Evolutionary conservation across 75 land plant genomes (phyloP).

Genomic region (Isoetes taiwanensis): DNA sequence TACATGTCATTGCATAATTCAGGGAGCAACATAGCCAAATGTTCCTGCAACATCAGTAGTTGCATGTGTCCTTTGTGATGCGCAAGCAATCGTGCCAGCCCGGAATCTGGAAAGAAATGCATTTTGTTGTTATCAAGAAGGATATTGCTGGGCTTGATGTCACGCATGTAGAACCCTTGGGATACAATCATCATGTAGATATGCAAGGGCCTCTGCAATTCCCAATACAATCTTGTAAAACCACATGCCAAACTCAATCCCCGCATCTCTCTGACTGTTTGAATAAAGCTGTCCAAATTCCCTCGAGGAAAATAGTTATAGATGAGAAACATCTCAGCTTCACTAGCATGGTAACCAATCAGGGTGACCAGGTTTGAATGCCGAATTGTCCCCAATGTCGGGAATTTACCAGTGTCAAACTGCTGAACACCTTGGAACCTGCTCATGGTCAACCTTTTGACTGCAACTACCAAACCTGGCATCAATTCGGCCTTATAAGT

Average conservation of each 20-base stretch:
- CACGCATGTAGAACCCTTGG: slow-evolving; percentile 66
- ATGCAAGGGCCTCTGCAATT: slow-evolving; percentile 57
- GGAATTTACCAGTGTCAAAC: slow-evolving; percentile 69
- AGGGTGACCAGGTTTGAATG: slow-evolving; percentile 69
- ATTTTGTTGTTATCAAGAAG: slow-evolving; percentile 51
- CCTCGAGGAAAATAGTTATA: slow-evolving; percentile 78
- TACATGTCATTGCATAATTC: slow-evolving; percentile 76
- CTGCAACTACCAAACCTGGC: slow-evolving; percentile 55
- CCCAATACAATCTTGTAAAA: slow-evolving; percentile 70
- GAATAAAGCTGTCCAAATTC: slow-evolving; percentile 52
- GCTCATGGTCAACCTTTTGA: slow-evolving; percentile 59
- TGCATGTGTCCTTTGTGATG: slow-evolving; percentile 67
- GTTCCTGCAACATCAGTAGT: slow-evolving; percentile 81
- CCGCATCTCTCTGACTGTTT: slow-evolving; percentile 21
- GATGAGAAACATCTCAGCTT: slow-evolving; percentile 65
- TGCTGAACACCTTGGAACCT: slow-evolving; percentile 68
- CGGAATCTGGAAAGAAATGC: slow-evolving; percentile 73
- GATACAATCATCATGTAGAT: slow-evolving; percentile 61
- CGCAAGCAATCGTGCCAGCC: slow-evolving; percentile 53
- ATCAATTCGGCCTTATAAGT: slow-evolving; percentile 66
- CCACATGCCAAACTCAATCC: slow-evolving; percentile 29
- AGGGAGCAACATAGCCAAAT: slow-evolving; percentile 84
- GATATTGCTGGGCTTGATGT: slow-evolving; percentile 88
- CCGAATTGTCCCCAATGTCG: slow-evolving; percentile 44
- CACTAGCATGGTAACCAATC: slow-evolving; percentile 64